These are phyloP conservation scores for Botrytis porri DNA, from an alignment of 2,329 filamentous ascomycete genomes.

Conservation along the genomic window DNA sequence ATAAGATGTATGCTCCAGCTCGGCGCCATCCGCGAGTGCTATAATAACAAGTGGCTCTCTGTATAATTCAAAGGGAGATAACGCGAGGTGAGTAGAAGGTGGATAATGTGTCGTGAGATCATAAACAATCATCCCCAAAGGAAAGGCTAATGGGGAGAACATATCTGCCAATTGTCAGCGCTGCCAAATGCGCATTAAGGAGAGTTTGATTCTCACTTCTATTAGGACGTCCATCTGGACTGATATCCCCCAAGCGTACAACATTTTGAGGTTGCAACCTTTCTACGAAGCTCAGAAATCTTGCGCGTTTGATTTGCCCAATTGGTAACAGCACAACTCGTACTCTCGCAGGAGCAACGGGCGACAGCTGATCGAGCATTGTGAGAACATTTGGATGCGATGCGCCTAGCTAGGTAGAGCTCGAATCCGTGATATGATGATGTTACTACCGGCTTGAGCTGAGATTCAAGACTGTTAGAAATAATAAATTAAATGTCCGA, in stretches of 20 bases:
- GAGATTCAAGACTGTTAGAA: slow-evolving; percentile 1
- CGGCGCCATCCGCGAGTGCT: slow-evolving; percentile 77
- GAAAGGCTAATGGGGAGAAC: slow-evolving; percentile 89
- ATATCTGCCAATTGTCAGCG: slow-evolving; percentile 59
- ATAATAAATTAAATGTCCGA: slow-evolving; percentile 12
- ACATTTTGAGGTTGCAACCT: slow-evolving; percentile 76
- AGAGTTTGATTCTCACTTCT: slow-evolving; percentile 63
- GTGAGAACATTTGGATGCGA: slow-evolving; percentile 49
- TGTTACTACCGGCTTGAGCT: neutral
- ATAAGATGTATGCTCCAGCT: slow-evolving; percentile 56
- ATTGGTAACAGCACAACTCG: slow-evolving; percentile 83
- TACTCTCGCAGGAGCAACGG: slow-evolving; percentile 86
- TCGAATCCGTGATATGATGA: neutral
- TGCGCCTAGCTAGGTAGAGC: slow-evolving; percentile 30
- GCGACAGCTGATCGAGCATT: slow-evolving; percentile 89
- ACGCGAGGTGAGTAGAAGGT: slow-evolving; percentile 71
- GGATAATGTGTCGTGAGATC: slow-evolving; percentile 79
- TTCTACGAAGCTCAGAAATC: slow-evolving; percentile 75
- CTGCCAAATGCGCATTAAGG: neutral
- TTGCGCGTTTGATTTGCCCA: slow-evolving; percentile 77
- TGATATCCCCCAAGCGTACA: slow-evolving; percentile 82
- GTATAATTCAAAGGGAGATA: slow-evolving; percentile 88
- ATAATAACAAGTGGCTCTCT: slow-evolving; percentile 80
- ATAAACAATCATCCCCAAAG: slow-evolving; percentile 81
- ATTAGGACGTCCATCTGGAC: slow-evolving; percentile 77